Base-by-base conservation (phyloP, 75 land plant species). In the Pinus tabuliformis region DNA sequence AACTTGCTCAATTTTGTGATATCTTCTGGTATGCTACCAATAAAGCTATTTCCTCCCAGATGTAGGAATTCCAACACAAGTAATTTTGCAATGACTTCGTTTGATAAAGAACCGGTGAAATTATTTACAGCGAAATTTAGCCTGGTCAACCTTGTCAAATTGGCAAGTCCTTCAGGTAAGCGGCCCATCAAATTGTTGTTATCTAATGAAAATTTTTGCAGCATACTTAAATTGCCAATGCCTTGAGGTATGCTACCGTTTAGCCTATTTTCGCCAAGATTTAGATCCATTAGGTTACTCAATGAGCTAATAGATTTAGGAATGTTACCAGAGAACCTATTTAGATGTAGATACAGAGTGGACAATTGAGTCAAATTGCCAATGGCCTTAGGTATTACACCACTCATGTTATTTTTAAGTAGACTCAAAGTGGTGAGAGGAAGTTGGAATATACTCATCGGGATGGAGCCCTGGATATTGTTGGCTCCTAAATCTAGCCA, bases 101-200 rank as follows among this genome's bases (percentile, higher is more conserved):
- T 33, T 33, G 33, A 33, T 33, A 33, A 33, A 33, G 33, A 33
- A 33, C 33, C 33, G 33, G 85, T 75, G 76, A 91, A 93, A 8
- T 80, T 60, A 59, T 93, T 93, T 18, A 81, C 91, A 73, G 70
- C 86, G 14, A 88, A 37, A 75, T 85, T 72, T 14, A 88, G 75
- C 26, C 75, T 11, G 20, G 63, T 76, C 5, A 90, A 72, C 28
- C 52, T 56, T 4, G 42, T 39, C 42, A 39, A 39, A 39, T 39
- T 39, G 42, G 42, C 42, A 39, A 39, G 5, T 39, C 6, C 42
- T 39, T 39, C 42, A 39, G 42, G 42, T 39, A 39, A 5, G 42
- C 42, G 6, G 5, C 42, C 42, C 42, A 5, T 5, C 5, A 39
- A n/a, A 42, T 42, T 5, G 49, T 5, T 6, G 49, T 5, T 42